Evolutionary conservation across 1,139 yeast species (phyloP), one percentile per base, ranked within the genome.

Genomic region (Chernovozyma sophiae-reginae): DNA sequence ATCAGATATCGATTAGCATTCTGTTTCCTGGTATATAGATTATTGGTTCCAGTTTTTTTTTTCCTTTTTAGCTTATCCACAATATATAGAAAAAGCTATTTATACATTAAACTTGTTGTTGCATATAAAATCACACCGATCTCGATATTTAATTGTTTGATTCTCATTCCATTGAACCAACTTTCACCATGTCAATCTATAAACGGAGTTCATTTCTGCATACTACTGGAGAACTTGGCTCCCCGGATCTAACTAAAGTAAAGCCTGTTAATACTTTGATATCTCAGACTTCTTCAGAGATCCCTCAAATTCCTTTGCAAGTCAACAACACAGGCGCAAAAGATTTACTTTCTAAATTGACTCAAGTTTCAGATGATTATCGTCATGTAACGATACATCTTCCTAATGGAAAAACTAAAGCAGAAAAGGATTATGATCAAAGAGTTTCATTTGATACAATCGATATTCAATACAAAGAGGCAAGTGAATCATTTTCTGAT

Each of bases 361-460:
- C 41, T 12, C 35, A 36, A 23, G 57, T 41, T 36, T 38, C 53
- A 3, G 59, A 57, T 29, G 43, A 46, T n/a, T 60, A 60, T 43
- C 43, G 62, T 26, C 39, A 40, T 25, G 39, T 58, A 27, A 40
- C 42, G 20, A 51, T 58, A 7, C 29, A 6, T 6, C 6, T 20
- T 20, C 29, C 29, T 16, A 13, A 16, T 6, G 11, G 11, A 26
- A 16, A 11, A 16, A 13, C 29, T 6, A 13, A 12, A 6, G 18
- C 6, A 26, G 29, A 26, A 12, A 6, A 7, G 8, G 42, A 46
- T 16, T 55, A 47, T 36, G 35, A 46, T 16, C 48, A 49, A 30
- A 35, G 59, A 35, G 57, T 55, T 4, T 48, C 56, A 0, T 55
- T 55, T 33, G 60, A 55, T 40, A 55, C 60, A 12, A 41, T 55